These are phyloP conservation scores for Aspergillus nidulans DNA, from an alignment of 495 filamentous ascomycete species.

Conservation along the genomic window DNA sequence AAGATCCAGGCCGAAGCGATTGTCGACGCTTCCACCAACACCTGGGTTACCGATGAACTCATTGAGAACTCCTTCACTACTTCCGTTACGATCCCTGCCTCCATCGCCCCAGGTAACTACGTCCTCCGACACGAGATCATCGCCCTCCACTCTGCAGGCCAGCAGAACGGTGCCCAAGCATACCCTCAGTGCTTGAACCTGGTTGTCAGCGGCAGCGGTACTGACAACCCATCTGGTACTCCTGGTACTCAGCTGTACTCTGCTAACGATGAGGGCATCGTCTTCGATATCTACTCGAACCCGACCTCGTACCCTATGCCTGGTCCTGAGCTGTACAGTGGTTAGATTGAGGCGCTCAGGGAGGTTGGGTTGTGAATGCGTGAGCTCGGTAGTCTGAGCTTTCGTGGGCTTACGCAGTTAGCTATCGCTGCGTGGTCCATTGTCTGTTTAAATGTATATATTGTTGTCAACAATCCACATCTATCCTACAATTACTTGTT, in stretches of 20 bases:
- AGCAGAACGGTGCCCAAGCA: slow-evolving; percentile 64
- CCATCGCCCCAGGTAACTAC: slow-evolving; percentile 66
- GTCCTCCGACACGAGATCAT: slow-evolving; percentile 80
- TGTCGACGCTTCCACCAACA: slow-evolving; percentile 48
- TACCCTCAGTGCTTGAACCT: slow-evolving; percentile 80
- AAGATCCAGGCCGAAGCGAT: slow-evolving; percentile 68
- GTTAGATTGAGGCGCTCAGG: neutral
- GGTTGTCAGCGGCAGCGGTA: slow-evolving; percentile 61
- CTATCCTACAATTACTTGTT: neutral
- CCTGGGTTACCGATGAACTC: slow-evolving; percentile 65
- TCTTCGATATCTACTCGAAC: slow-evolving; percentile 59
- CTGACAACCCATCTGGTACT: slow-evolving; percentile 52
- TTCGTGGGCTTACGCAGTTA: neutral
- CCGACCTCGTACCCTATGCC: slow-evolving; percentile 51
- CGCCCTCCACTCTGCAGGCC: slow-evolving; percentile 65
- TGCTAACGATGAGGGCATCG: slow-evolving; percentile 57
- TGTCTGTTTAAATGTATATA: neutral
- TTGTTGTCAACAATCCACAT: neutral
- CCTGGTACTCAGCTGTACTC: slow-evolving; percentile 60
- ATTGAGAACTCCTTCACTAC: slow-evolving; percentile 57
- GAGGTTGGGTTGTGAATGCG: neutral
- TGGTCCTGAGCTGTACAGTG: slow-evolving; percentile 35
- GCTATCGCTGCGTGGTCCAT: neutral
- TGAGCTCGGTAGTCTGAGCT: too few species aligned
- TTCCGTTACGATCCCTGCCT: slow-evolving; percentile 62